Percentiles rank a stretch among this genome's conserved stretches.
phyloP scores from a whole-genome alignment of 176 grass and related monocot genomes.

The Phragmites australis region DNA sequence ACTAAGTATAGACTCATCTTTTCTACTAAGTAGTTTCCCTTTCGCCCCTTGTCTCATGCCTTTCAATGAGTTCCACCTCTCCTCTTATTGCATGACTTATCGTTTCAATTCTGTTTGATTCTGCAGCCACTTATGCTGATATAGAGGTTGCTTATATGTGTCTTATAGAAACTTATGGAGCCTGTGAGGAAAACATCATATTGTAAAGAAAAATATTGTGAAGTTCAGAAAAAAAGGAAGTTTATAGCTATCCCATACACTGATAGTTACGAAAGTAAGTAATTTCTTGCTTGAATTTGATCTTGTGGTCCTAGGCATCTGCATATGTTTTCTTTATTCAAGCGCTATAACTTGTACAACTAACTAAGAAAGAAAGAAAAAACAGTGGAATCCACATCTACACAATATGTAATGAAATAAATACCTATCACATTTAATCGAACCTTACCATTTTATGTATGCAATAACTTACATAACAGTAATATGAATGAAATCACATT shows the following conservation, averaged over 20 bases:
- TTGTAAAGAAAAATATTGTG: no score
- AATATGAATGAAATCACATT: background rate
- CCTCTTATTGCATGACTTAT: constrained; percentile 7
- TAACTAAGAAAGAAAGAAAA: no score
- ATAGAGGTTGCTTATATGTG: constrained; percentile 81
- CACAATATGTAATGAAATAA: background rate
- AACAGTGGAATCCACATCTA: background rate
- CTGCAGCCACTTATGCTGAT: constrained; percentile 88
- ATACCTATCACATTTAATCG: background rate
- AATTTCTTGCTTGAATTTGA: no score
- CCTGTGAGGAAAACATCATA: no score
- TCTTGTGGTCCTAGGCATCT: no score
- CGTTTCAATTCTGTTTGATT: constrained; percentile 28
- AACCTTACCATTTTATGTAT: background rate
- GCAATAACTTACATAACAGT: background rate
- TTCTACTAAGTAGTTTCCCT: constrained; percentile 40
- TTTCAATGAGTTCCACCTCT: constrained; percentile 12
- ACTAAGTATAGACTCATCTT: constrained; percentile 31
- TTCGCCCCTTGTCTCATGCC: background rate
- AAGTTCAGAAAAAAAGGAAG: no score
- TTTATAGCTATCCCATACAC: no score
- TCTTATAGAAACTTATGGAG: constrained; percentile 73
- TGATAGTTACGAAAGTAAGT: no score
- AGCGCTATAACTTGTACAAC: no score
- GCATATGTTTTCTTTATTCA: no score